phyloP scores from a whole-genome alignment of 2,329 filamentous ascomycete genomes.

The Trichoderma semiorbis region DNA sequence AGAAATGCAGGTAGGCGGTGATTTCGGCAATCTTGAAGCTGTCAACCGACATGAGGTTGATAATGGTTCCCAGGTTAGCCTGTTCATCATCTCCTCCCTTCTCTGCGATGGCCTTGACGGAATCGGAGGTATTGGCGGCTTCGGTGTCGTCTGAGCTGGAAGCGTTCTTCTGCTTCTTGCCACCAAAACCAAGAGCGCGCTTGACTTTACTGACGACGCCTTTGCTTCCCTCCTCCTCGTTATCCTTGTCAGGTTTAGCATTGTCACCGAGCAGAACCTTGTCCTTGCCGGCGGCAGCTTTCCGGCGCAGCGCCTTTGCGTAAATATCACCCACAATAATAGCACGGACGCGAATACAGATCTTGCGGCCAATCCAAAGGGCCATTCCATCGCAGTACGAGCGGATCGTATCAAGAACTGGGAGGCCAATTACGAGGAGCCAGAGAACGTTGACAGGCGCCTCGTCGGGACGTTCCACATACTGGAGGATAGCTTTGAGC shows the following conservation, averaged over 20 bases:
- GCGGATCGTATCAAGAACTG: constrained; percentile 75
- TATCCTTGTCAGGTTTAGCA: constrained; percentile 30
- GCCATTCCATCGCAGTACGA: constrained; percentile 82
- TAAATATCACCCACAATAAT: constrained; percentile 98
- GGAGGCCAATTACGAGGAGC: constrained; percentile 90
- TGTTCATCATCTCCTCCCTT: constrained; percentile 58
- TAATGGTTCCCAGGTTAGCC: constrained; percentile 94
- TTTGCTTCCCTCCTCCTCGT: constrained; percentile 35
- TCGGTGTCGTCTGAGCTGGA: constrained; percentile 33
- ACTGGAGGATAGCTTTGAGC: constrained; percentile 86
- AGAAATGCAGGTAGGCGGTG: constrained; percentile 90
- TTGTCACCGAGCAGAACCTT: constrained; percentile 62
- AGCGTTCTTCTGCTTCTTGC: constrained; percentile 49
- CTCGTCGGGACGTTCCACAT: constrained; percentile 76
- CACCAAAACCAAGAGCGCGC: constrained; percentile 58
- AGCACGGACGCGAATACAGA: constrained; percentile 87
- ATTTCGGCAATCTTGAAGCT: constrained; percentile 98
- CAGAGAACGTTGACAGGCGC: constrained; percentile 85
- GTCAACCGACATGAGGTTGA: constrained; percentile 99
- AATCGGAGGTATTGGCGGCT: constrained; percentile 29
- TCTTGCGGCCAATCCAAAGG: constrained; percentile 88
- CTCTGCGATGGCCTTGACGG: constrained; percentile 36
- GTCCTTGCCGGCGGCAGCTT: constrained; percentile 76
- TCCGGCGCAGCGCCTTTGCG: constrained; percentile 87
- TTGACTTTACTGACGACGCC: constrained; percentile 50